Conservation (phyloP, 805 yeast genomes). For the Metschnikowia gruessii region DNA sequence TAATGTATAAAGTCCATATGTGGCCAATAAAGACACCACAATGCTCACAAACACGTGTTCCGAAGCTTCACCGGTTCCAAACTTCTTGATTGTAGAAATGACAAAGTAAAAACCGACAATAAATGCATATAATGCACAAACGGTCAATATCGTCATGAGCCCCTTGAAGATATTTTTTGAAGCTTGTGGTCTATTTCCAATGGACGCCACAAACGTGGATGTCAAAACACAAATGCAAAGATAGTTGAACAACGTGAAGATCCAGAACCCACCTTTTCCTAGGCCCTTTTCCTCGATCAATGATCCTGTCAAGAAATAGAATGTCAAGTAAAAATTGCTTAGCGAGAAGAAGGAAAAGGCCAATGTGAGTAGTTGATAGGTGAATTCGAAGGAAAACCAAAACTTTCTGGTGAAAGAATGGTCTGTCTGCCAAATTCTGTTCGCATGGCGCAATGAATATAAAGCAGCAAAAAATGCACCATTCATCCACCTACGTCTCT, state of each 20-base stretch:
- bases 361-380: conserved; percentile 24
- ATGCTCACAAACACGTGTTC: conserved; percentile 64
- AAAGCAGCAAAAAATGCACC: conserved; percentile 32
- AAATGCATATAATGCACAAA: conserved; percentile 80
- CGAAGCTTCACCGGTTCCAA: conserved; percentile 41
- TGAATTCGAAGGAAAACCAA: conserved; percentile 25
- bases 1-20: conserved; percentile 83
- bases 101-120: conserved; percentile 82
- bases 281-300: conserved; percentile 46
- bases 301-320: conserved; percentile 41
- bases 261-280: conserved; percentile 74
- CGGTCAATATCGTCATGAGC: conserved; percentile 66
- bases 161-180: conserved; percentile 74
- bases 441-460: conserved; percentile 25
- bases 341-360: conserved; percentile 27
- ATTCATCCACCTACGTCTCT: conserved; percentile 31
- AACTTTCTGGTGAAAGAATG: conserved; percentile 25
- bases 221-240: conserved; percentile 77
- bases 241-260: conserved; percentile 84
- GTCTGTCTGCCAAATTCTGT: conserved; percentile 27
- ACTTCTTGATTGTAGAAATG: conserved; percentile 45
- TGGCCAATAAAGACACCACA: conserved; percentile 79
- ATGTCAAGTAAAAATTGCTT: conserved; percentile 29
- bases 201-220: conserved; percentile 85
- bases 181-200: conserved; percentile 98